phyloP scores from a whole-genome alignment of 164 flowering plant species.

The Cinnamomum micranthum region DNA sequence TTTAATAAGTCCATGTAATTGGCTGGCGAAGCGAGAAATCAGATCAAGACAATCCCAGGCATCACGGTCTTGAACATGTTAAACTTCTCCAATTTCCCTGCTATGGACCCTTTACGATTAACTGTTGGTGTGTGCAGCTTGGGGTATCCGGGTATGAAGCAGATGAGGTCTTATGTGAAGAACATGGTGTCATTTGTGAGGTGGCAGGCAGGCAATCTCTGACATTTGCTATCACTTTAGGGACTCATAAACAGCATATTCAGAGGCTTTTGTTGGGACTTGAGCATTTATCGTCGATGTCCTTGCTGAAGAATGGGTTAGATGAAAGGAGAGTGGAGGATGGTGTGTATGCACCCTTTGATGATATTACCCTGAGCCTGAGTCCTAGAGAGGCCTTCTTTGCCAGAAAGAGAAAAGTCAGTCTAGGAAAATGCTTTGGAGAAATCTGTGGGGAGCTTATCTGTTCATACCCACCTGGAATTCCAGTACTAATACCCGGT shows the following conservation, averaged over 20 bases:
- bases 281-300: conserved; percentile 25
- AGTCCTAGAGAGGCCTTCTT: conserved; percentile 85
- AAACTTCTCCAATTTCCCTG: conserved; percentile 23
- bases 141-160: conserved; percentile 53
- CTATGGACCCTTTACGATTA: conserved; percentile 41
- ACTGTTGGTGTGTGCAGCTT: conserved; percentile 38
- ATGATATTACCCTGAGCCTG: conserved; percentile 33
- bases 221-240: conserved; percentile 38
- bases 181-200: conserved; percentile 37
- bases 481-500: conserved; percentile 55
- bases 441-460: conserved; percentile 51
- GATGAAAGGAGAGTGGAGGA: background rate
- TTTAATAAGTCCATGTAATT: conserved; percentile 31
- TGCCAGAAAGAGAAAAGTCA: conserved; percentile 40
- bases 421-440: conserved; percentile 39
- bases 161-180: conserved; percentile 33
- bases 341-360: conserved; percentile 24
- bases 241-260: conserved; percentile 37
- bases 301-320: background rate
- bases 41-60: conserved; percentile 27
- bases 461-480: conserved; percentile 64
- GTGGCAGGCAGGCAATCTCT: conserved; percentile 41
- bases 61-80: conserved; percentile 25
- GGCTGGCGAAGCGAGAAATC: conserved; percentile 21
- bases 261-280: conserved; percentile 38